These are phyloP conservation scores for Xylaria castorea DNA, from an alignment of 495 filamentous ascomycete species.

Conservation along the genomic window DNA sequence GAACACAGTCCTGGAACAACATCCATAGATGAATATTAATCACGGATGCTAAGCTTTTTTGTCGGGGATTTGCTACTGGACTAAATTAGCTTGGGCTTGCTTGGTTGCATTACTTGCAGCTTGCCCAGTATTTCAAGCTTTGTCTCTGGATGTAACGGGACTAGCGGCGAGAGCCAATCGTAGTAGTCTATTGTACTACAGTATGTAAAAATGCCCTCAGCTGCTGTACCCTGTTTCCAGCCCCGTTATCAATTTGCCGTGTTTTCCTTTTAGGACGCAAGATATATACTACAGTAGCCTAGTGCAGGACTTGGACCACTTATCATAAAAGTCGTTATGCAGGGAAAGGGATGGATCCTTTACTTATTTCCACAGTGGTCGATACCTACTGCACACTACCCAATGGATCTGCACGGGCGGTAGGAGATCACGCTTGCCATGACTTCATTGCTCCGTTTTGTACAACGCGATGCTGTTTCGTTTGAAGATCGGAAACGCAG, in stretches of 20 bases:
- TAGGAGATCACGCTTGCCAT: not conserved
- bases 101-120: not conserved
- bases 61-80: not conserved
- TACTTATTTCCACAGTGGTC: not conserved
- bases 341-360: not conserved
- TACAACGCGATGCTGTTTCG: slow-evolving; percentile 1
- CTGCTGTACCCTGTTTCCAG: not conserved
- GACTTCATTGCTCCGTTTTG: slow-evolving; percentile 5
- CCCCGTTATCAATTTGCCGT: not conserved
- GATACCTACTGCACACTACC: not conserved
- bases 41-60: slow-evolving; percentile 11
- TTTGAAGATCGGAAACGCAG: slow-evolving; percentile 8
- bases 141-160: not conserved
- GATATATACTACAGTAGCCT: not conserved
- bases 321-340: not conserved
- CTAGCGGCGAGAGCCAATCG: not conserved
- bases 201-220: not conserved
- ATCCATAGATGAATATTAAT: slow-evolving; percentile 9
- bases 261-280: not conserved
- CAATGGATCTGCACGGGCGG: not conserved
- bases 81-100: not conserved
- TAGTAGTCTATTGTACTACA: no score
- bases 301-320: not conserved
- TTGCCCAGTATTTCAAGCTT: not conserved
- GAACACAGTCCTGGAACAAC: not conserved